Evolutionary conservation across 768 basidiomycete genomes (phyloP).

Genomic region (Boletus bicolor): DNA sequence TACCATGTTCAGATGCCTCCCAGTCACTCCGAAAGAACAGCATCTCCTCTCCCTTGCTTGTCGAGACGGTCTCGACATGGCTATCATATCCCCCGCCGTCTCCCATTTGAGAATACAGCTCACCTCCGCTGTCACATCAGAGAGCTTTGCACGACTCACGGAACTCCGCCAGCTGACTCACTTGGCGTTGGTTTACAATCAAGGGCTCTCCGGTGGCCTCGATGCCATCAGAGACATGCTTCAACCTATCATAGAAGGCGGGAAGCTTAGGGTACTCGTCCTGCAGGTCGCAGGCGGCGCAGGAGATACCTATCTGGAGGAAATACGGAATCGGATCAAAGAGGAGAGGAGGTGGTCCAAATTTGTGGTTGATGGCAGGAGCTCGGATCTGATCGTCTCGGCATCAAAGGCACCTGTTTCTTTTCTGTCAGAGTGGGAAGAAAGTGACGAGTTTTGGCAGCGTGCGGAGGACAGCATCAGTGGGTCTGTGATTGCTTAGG

Average conservation of each 20-base stretch:
- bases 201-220: neutral
- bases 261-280: conserved; percentile 5
- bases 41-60: conserved; percentile 35
- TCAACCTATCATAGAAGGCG: conserved; percentile 3
- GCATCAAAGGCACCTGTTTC: neutral
- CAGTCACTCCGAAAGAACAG: conserved; percentile 25
- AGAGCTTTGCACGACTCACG: conserved; percentile 7
- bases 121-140: conserved; percentile 10
- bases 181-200: conserved; percentile 12
- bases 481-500: neutral
- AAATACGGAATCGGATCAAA: conserved; percentile 4
- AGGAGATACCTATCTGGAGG: conserved; percentile 1
- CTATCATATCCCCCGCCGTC: conserved; percentile 28
- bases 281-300: conserved; percentile 8
- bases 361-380: neutral
- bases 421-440: conserved; percentile 10
- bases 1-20: neutral
- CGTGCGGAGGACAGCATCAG: neutral
- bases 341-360: neutral
- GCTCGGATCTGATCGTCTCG: neutral
- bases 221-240: conserved; percentile 1
- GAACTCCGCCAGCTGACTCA: conserved; percentile 16
- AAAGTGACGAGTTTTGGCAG: conserved; percentile 11
- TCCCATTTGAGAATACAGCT: conserved; percentile 36
- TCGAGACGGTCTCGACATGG: conserved; percentile 32